Conservation (phyloP, 768 basidiomycete species). For the Russula sp. region DNA sequence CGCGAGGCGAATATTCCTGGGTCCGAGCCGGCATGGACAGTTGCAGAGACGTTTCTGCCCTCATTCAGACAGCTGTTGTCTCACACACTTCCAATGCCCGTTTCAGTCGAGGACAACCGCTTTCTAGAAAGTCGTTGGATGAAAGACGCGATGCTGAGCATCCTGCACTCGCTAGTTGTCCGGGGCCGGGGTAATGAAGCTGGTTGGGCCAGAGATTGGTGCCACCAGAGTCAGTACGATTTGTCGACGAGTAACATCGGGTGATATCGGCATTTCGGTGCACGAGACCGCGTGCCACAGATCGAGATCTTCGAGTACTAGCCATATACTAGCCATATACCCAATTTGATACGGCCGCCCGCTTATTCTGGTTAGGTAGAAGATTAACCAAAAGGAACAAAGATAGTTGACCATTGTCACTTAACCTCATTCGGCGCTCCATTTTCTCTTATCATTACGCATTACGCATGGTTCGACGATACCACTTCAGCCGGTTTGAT, state of each 20-base stretch:
- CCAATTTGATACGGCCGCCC: too few relatives aligned
- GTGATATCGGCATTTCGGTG: background rate
- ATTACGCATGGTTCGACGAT: too few relatives aligned
- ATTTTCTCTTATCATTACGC: too few relatives aligned
- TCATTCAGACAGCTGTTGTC: slow-evolving; percentile 32
- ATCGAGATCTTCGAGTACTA: too few relatives aligned
- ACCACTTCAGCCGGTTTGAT: too few relatives aligned
- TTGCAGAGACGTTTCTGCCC: slow-evolving; percentile 39
- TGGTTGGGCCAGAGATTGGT: slow-evolving; percentile 15
- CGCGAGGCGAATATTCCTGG: slow-evolving; percentile 30
- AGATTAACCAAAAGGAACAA: too few relatives aligned
- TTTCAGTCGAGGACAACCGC: slow-evolving; percentile 20
- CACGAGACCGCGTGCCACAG: too few relatives aligned
- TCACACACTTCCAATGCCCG: slow-evolving; percentile 18
- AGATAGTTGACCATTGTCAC: too few relatives aligned
- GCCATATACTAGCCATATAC: too few relatives aligned
- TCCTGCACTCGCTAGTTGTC: background rate
- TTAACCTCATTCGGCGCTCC: too few relatives aligned
- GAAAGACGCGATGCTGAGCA: slow-evolving; percentile 7
- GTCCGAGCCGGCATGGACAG: slow-evolving; percentile 28
- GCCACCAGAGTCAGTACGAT: slow-evolving; percentile 1
- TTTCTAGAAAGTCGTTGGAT: slow-evolving; percentile 30
- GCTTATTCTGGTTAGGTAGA: too few relatives aligned
- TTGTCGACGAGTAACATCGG: background rate
- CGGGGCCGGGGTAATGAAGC: slow-evolving; percentile 5